phyloP scores from a whole-genome alignment of 352 stramenopile species.

The Phytophthora brassicae region DNA sequence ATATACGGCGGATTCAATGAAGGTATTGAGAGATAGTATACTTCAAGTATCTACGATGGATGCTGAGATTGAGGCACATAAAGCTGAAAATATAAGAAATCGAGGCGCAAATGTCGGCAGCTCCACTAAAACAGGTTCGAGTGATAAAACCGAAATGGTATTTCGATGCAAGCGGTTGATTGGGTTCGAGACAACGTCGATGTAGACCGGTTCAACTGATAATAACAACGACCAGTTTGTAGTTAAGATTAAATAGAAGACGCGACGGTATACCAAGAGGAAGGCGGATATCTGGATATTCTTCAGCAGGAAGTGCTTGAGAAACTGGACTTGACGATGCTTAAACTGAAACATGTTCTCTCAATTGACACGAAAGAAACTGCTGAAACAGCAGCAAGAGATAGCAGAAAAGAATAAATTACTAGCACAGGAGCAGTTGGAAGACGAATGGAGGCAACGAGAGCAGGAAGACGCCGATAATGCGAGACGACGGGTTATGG shows the following conservation, averaged over 20 bases:
- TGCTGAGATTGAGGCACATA: conserved; percentile 22
- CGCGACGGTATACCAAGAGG: background rate
- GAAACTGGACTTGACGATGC: conserved; percentile 66
- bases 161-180: conserved; percentile 24
- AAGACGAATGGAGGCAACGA: conserved; percentile 27
- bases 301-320: conserved; percentile 50
- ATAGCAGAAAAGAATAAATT: conserved; percentile 1
- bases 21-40: too few species aligned
- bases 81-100: conserved; percentile 37
- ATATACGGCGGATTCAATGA: too few species aligned
- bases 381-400: conserved; percentile 20
- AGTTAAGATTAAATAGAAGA: background rate
- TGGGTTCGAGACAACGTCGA: conserved; percentile 31
- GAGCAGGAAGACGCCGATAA: conserved; percentile 39
- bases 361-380: conserved; percentile 53
- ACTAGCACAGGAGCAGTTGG: conserved; percentile 13
- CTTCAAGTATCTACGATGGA: conserved; percentile 9
- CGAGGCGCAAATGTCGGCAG: conserved; percentile 23
- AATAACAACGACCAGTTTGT: background rate
- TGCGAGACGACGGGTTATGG: conserved; percentile 52
- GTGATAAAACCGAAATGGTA: background rate
- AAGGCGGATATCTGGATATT: conserved; percentile 34
- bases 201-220: background rate
- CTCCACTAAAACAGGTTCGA: background rate
- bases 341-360: conserved; percentile 61